Conservation (phyloP, 257 asterid genomes). For the Datura wrightii region DNA sequence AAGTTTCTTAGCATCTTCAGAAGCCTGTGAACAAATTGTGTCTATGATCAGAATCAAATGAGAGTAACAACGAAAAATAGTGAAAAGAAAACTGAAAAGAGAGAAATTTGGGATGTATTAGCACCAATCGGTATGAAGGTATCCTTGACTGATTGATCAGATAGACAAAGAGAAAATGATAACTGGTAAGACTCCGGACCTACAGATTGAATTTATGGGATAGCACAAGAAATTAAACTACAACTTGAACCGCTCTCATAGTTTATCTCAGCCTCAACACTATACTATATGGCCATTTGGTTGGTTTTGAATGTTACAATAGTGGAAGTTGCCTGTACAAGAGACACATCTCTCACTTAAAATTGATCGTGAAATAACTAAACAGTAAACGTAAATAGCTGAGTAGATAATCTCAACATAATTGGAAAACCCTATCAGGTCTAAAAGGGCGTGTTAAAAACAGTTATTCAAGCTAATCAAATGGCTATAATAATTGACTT, state of each 20-base stretch:
- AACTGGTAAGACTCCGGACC: background rate
- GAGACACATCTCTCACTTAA: background rate
- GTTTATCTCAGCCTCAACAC: background rate
- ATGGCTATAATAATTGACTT: background rate
- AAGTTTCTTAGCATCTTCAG: conserved; percentile 93
- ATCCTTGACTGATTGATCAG: background rate
- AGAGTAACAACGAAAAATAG: background rate
- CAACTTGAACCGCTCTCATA: background rate
- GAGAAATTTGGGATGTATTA: background rate
- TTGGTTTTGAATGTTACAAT: background rate
- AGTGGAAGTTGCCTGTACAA: conserved; percentile 1
- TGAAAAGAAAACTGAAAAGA: background rate
- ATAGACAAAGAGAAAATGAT: background rate
- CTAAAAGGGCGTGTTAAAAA: background rate
- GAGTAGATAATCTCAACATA: background rate
- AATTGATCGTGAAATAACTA: background rate
- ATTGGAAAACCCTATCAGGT: background rate
- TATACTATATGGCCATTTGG: background rate
- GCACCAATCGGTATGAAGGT: background rate
- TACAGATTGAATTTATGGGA: background rate
- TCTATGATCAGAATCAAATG: background rate
- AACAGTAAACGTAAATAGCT: background rate
- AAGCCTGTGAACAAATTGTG: conserved; percentile 61
- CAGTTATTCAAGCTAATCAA: background rate
- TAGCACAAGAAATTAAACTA: background rate